phyloP scores from a whole-genome alignment of 2,329 filamentous ascomycete genomes.

The Neofusicoccum ribis region DNA sequence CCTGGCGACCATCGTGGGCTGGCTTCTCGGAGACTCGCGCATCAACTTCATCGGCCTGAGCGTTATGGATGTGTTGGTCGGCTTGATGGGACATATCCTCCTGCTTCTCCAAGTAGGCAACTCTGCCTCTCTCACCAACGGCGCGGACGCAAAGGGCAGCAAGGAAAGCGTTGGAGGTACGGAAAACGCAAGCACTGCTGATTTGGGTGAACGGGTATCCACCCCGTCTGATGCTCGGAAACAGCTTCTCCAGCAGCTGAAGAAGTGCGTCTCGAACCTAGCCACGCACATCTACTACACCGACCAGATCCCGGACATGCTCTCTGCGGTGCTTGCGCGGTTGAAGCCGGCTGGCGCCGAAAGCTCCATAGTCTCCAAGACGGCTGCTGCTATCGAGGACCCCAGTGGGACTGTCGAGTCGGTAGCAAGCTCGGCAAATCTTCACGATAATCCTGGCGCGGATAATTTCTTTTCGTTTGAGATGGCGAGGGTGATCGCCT shows the following conservation, averaged over 20 bases:
- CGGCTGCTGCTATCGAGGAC: constrained; percentile 53
- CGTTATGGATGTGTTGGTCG: constrained; percentile 89
- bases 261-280: constrained; percentile 83
- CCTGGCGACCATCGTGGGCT: constrained; percentile 75
- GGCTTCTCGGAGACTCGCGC: constrained; percentile 73
- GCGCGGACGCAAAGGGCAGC: constrained; percentile 20
- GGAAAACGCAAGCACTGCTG: constrained; percentile 13
- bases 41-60: constrained; percentile 94
- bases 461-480: constrained; percentile 65
- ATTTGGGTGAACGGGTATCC: constrained; percentile 19
- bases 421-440: constrained; percentile 48
- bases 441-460: constrained; percentile 54
- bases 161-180: constrained; percentile 23
- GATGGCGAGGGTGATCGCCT: constrained; percentile 62
- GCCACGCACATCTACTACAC: constrained; percentile 96
- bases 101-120: constrained; percentile 68
- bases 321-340: constrained; percentile 73
- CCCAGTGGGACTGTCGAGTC: constrained; percentile 50
- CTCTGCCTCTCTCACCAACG: constrained; percentile 39
- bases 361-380: constrained; percentile 44
- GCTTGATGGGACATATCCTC: constrained; percentile 80
- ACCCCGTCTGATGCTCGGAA: constrained; percentile 55
- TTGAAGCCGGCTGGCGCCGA: constrained; percentile 63
- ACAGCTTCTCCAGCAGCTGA: constrained; percentile 68
- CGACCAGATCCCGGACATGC: constrained; percentile 94